These are phyloP conservation scores for Cordyceps javanica DNA, from an alignment of 2,329 filamentous ascomycete genomes.

Conservation along the genomic window DNA sequence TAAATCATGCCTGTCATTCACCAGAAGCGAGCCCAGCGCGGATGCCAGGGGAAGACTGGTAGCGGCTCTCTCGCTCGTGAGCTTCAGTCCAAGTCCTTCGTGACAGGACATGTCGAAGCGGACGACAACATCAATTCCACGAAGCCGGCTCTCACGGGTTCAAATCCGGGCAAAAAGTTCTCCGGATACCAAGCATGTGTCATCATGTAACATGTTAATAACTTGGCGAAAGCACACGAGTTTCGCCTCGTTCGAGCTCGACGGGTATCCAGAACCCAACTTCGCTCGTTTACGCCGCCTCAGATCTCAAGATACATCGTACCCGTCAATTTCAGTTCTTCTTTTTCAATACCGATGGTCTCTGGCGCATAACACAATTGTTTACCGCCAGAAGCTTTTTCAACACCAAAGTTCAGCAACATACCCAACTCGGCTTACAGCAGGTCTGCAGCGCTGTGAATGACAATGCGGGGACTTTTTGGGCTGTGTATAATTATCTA, in stretches of 20 bases:
- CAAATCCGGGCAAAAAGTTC: neutral
- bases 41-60: neutral
- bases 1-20: neutral
- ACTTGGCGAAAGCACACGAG: neutral
- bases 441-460: neutral
- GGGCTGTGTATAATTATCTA: conserved; percentile 5
- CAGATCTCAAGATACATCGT: neutral
- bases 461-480: neutral
- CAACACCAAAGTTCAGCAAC: neutral
- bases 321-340: conserved; percentile 7
- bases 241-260: neutral
- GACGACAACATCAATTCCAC: neutral
- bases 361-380: neutral
- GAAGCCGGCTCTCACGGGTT: neutral
- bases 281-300: neutral
- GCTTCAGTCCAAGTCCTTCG: neutral
- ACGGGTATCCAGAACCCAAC: neutral
- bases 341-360: conserved; percentile 1
- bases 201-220: neutral
- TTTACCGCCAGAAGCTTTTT: neutral
- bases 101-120: neutral
- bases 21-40: neutral
- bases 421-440: neutral
- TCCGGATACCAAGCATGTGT: conserved; percentile 4
- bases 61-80: neutral